Percentiles rank a stretch among this genome's conserved stretches.
Evolutionary conservation across 2,329 filamentous ascomycete genomes (phyloP).

Genomic region (Trichoderma pleuroti): DNA sequence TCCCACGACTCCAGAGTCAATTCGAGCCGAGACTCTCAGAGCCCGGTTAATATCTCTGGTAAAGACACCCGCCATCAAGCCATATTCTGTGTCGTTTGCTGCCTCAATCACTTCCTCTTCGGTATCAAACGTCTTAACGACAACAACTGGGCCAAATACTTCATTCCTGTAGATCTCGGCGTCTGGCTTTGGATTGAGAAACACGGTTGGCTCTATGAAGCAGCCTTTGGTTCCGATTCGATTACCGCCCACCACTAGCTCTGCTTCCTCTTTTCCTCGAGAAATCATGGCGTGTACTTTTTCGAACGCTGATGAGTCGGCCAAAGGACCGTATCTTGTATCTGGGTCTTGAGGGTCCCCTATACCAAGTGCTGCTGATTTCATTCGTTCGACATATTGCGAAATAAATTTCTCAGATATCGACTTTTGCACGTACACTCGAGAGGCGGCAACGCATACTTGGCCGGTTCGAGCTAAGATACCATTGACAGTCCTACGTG

Average conservation of each 20-base stretch:
- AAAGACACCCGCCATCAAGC: slow-evolving; percentile 55
- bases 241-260: slow-evolving; percentile 21
- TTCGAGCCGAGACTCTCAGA: slow-evolving; percentile 45
- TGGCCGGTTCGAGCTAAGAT: slow-evolving; percentile 56
- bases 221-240: slow-evolving; percentile 22
- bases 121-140: slow-evolving; percentile 44
- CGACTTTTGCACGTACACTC: slow-evolving; percentile 51
- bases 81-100: slow-evolving; percentile 48
- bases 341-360: slow-evolving; percentile 35
- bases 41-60: slow-evolving; percentile 50
- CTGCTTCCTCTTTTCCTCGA: slow-evolving; percentile 43
- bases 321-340: slow-evolving; percentile 45
- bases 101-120: slow-evolving; percentile 33
- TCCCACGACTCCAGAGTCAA: slow-evolving; percentile 60
- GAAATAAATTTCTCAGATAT: not conserved
- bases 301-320: slow-evolving; percentile 48
- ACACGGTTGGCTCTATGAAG: slow-evolving; percentile 30
- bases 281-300: slow-evolving; percentile 40
- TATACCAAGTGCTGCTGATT: slow-evolving; percentile 34
- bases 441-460: slow-evolving; percentile 56
- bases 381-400: not conserved
- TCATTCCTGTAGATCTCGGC: slow-evolving; percentile 56
- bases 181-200: slow-evolving; percentile 26
- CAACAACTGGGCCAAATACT: slow-evolving; percentile 61
- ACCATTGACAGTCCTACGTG: slow-evolving; percentile 33